phyloP scores from a whole-genome alignment of 2,329 filamentous ascomycete species.

The Cercospora beticola region DNA sequence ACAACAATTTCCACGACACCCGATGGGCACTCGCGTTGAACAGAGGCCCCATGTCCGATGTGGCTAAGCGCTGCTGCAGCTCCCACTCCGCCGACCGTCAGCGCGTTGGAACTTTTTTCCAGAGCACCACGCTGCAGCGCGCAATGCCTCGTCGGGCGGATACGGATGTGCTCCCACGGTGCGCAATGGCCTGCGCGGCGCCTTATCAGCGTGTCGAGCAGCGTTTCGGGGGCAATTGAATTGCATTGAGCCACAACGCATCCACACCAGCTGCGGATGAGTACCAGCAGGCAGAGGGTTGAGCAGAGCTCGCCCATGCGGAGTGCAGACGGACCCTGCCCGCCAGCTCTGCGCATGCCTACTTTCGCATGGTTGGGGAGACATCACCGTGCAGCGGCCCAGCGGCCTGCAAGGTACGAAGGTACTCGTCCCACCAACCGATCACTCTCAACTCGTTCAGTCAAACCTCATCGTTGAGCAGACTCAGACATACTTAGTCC shows the following conservation, averaged over 20 bases:
- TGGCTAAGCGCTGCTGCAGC: constrained; percentile 14
- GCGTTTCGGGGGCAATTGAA: constrained; percentile 11
- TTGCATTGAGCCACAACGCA: constrained; percentile 12
- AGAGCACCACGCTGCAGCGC: not conserved
- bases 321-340: constrained; percentile 23
- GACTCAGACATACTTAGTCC: not conserved
- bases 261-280: constrained; percentile 25
- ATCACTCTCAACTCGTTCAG: constrained; percentile 7
- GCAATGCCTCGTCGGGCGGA: constrained; percentile 12
- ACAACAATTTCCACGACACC: constrained; percentile 21
- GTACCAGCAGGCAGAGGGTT: constrained; percentile 19
- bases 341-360: constrained; percentile 3
- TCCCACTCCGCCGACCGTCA: constrained; percentile 18
- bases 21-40: constrained; percentile 26
- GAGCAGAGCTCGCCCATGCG: constrained; percentile 20
- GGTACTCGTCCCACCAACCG: constrained; percentile 16
- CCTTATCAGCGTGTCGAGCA: constrained; percentile 7
- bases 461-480: not conserved
- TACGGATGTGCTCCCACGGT: constrained; percentile 8
- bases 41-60: constrained; percentile 18
- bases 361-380: constrained; percentile 20
- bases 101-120: not conserved
- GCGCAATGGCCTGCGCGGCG: not conserved
- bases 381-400: constrained; percentile 22
- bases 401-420: constrained; percentile 2